A percentile compares a stretch with the other conserved stretches of the same genome.
Evolutionary conservation across 106 monocot genomes (phyloP).

Genomic region (Dioscorea zingiberensis): DNA sequence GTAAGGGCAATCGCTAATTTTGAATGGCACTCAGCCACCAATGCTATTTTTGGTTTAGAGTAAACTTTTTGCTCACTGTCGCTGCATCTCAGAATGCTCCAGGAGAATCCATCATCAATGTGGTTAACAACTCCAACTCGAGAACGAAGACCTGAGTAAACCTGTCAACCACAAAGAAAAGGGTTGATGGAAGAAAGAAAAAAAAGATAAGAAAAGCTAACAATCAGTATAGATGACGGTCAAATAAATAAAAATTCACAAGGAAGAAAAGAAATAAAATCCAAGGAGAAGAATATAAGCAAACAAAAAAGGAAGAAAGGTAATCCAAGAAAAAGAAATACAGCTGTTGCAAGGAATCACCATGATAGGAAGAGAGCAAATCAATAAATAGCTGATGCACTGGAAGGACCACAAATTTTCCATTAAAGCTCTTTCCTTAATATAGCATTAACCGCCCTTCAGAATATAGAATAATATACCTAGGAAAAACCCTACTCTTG

Average conservation of each 20-base stretch:
- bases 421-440: too few species aligned
- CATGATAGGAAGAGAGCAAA: too few species aligned
- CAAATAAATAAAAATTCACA: too few species aligned
- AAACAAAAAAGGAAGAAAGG: background rate
- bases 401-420: too few species aligned
- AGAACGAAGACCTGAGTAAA: slow-evolving; percentile 53
- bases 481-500: too few species aligned
- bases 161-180: slow-evolving; percentile 32
- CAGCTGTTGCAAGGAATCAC: too few species aligned
- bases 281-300: background rate
- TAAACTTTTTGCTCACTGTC: slow-evolving; percentile 56
- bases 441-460: too few species aligned
- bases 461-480: too few species aligned
- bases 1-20: slow-evolving; percentile 72
- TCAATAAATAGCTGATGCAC: too few species aligned
- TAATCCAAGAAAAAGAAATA: background rate
- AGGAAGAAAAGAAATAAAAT: too few species aligned
- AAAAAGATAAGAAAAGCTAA: background rate
- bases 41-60: slow-evolving; percentile 54
- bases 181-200: slow-evolving; percentile 2
- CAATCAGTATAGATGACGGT: background rate
- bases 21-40: slow-evolving; percentile 73
- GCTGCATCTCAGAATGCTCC: slow-evolving; percentile 77
- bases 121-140: slow-evolving; percentile 50
- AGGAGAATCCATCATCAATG: slow-evolving; percentile 55